Percentiles rank a stretch among this genome's conserved stretches.
These are phyloP conservation scores for Plasmodium falciparum DNA, from an alignment of 169 alveolate species.

Conservation along the genomic window DNA sequence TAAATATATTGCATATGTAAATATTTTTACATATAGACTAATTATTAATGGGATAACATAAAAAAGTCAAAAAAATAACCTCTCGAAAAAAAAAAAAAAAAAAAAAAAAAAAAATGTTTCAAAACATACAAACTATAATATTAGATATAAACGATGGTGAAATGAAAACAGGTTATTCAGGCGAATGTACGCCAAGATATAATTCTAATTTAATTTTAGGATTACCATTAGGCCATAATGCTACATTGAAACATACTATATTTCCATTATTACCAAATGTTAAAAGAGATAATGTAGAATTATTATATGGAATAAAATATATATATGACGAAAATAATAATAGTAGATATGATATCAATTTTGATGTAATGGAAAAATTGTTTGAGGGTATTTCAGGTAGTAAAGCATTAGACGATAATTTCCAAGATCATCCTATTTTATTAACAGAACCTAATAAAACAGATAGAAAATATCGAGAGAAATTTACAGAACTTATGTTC, in stretches of 20 bases:
- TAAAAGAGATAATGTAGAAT: slow-evolving; percentile 82
- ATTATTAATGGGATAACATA: neutral
- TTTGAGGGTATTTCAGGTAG: slow-evolving; percentile 82
- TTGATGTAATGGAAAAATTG: slow-evolving; percentile 80
- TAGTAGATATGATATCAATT: slow-evolving; percentile 66
- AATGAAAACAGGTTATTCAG: slow-evolving; percentile 81
- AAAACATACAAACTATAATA: slow-evolving; percentile 78
- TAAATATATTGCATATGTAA: neutral
- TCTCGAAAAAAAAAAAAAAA: neutral
- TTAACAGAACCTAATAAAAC: slow-evolving; percentile 83
- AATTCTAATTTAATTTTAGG: slow-evolving; percentile 81
- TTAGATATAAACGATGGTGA: slow-evolving; percentile 84
- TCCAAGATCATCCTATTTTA: slow-evolving; percentile 83
- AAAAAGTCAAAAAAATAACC: neutral
- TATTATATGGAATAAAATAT: slow-evolving; percentile 80
- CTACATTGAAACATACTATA: slow-evolving; percentile 81
- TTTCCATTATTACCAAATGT: slow-evolving; percentile 84
- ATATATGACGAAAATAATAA: slow-evolving; percentile 76
- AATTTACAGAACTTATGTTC: slow-evolving; percentile 80
- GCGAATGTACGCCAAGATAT: slow-evolving; percentile 83
- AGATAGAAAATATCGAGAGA: slow-evolving; percentile 78
- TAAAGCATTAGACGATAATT: slow-evolving; percentile 82
- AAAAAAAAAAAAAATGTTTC: slow-evolving; percentile 52
- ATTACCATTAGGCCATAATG: slow-evolving; percentile 78
- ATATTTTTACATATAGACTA: neutral